Percentiles rank a stretch among this genome's conserved stretches.
phyloP scores from a whole-genome alignment of 306 rosid species.

The Dalbergia cultrata region DNA sequence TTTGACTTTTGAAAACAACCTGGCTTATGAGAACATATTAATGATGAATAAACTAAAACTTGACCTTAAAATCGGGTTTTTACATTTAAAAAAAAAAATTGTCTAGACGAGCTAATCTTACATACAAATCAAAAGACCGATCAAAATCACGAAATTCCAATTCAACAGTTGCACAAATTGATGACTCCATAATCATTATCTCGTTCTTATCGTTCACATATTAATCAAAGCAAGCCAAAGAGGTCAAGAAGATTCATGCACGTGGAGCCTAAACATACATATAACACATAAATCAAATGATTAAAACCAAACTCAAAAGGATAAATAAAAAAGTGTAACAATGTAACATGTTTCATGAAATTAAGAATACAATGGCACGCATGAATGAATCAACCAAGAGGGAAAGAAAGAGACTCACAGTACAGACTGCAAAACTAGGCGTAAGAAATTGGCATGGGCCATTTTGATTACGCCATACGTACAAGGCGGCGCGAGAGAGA shows the following conservation, averaged over 20 bases:
- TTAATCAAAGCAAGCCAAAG: conserved; percentile 24
- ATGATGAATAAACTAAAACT: neutral
- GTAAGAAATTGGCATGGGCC: conserved; percentile 17
- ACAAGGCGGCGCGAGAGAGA: neutral
- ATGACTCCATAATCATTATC: neutral
- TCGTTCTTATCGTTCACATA: neutral
- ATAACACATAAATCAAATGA: neutral
- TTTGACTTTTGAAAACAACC: neutral
- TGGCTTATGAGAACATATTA: neutral
- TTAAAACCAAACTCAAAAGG: neutral
- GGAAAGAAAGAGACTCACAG: conserved; percentile 53
- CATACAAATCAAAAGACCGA: neutral
- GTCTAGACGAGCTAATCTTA: neutral
- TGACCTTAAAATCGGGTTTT: neutral
- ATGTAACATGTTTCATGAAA: neutral
- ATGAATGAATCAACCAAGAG: neutral
- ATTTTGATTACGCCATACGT: neutral
- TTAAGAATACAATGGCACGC: neutral
- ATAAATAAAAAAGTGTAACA: neutral
- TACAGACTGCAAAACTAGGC: conserved; percentile 52
- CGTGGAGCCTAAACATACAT: neutral
- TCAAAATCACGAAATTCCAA: conserved; percentile 3
- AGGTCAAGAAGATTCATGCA: conserved; percentile 19
- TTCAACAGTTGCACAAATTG: neutral
- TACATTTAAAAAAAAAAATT: no score